phyloP scores from a whole-genome alignment of 495 filamentous ascomycete species.

The Chlorociboria aeruginascens region DNA sequence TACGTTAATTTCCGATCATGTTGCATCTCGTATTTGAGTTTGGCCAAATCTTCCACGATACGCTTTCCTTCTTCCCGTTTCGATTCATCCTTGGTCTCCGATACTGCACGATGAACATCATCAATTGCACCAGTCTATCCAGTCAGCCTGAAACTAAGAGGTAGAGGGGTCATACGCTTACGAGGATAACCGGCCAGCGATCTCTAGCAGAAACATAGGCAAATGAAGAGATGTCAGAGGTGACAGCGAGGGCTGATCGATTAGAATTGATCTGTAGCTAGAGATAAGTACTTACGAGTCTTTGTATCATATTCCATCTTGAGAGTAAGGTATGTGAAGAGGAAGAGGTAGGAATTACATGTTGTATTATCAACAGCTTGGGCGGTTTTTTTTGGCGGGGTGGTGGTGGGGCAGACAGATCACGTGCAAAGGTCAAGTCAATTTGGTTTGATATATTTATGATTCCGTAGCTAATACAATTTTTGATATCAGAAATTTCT shows the following conservation, averaged over 20 bases:
- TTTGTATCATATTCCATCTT: conserved; percentile 52
- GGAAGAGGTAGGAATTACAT: no score
- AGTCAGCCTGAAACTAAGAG: not conserved
- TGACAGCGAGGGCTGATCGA: conserved; percentile 57
- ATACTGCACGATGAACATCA: conserved; percentile 71
- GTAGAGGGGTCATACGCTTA: conserved; percentile 28
- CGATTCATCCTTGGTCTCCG: conserved; percentile 43
- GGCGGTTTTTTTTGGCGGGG: no score
- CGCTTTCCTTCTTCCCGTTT: conserved; percentile 71
- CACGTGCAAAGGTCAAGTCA: no score
- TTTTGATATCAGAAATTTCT: no score
- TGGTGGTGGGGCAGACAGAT: no score
- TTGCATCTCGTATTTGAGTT: conserved; percentile 90
- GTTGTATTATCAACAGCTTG: no score
- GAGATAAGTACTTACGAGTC: conserved; percentile 35
- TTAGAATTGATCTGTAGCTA: conserved; percentile 1
- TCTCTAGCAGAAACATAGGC: conserved; percentile 70
- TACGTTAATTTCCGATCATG: conserved; percentile 78
- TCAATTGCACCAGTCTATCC: conserved; percentile 85
- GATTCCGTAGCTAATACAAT: no score
- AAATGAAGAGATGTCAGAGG: conserved; percentile 75
- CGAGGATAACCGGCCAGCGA: conserved; percentile 89
- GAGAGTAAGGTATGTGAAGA: not conserved
- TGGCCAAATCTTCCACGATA: conserved; percentile 68
- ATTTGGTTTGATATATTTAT: no score